phyloP scores from a whole-genome alignment of 2,329 filamentous ascomycete species.

The Ceratocystis cacaofunesta region DNA sequence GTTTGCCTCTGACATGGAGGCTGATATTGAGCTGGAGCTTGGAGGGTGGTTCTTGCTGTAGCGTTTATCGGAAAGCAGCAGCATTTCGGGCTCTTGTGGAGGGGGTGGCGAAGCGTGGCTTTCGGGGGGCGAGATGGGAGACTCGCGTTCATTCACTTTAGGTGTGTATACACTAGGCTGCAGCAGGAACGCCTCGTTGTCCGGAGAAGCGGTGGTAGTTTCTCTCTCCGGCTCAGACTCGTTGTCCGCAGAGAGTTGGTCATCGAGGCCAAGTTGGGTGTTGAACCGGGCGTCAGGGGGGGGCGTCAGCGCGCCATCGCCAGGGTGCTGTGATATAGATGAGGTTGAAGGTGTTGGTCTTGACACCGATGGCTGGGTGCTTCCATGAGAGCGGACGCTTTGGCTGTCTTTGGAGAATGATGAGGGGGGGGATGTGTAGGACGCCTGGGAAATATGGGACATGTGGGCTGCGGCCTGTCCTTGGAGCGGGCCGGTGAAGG shows the following conservation, averaged over 20 bases:
- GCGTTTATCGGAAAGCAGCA: conserved; percentile 12
- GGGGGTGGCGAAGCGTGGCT: conserved; percentile 21
- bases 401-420: conserved; percentile 10
- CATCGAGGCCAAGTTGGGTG: conserved; percentile 11
- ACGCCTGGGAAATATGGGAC: conserved; percentile 14
- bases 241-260: conserved; percentile 1
- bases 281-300: conserved; percentile 9
- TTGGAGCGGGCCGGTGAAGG: conserved; percentile 7
- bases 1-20: neutral
- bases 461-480: conserved; percentile 12
- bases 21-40: neutral
- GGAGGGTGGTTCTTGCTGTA: conserved; percentile 19
- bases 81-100: conserved; percentile 12
- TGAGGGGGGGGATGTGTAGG: conserved; percentile 9
- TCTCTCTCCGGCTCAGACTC: conserved; percentile 8
- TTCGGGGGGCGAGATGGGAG: conserved; percentile 35
- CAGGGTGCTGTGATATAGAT: conserved; percentile 8
- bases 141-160: conserved; percentile 25
- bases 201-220: neutral
- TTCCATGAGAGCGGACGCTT: conserved; percentile 11
- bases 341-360: conserved; percentile 10
- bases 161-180: conserved; percentile 46
- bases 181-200: conserved; percentile 30
- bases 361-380: conserved; percentile 5
- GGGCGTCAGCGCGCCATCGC: conserved; percentile 14